A percentile compares a stretch with the other conserved stretches of the same genome.
Evolutionary conservation across 164 flowering plant genomes (phyloP).

Genomic region (Warburgia ugandensis): DNA sequence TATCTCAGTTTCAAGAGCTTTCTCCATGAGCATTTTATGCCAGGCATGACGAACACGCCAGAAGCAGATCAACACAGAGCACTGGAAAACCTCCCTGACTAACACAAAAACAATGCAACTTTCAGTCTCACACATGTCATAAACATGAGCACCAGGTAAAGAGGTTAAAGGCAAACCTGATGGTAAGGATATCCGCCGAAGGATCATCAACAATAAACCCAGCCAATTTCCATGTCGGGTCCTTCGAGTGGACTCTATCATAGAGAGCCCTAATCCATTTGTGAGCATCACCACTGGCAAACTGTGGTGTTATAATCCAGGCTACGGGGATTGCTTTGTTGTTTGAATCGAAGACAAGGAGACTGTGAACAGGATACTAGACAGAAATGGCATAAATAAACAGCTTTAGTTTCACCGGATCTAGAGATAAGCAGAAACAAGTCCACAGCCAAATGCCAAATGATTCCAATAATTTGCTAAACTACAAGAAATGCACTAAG

Average conservation of each 20-base stretch:
- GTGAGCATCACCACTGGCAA: constrained; percentile 42
- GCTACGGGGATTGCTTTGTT: constrained; percentile 95
- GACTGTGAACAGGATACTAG: constrained; percentile 79
- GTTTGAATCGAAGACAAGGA: constrained; percentile 84
- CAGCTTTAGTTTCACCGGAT: constrained; percentile 20
- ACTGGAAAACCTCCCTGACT: constrained; percentile 83
- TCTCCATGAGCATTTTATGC: constrained; percentile 76
- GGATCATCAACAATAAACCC: constrained; percentile 92
- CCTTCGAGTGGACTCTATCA: constrained; percentile 71
- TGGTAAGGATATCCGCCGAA: constrained; percentile 45
- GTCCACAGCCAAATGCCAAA: no score
- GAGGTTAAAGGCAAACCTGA: constrained; percentile 38
- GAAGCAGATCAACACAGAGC: constrained; percentile 64
- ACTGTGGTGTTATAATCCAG: constrained; percentile 77
- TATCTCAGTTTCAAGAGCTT: constrained; percentile 42
- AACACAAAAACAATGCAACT: constrained; percentile 3
- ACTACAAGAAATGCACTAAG: constrained; percentile 3
- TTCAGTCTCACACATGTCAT: neutral
- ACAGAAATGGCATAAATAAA: constrained; percentile 13
- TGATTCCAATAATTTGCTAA: no score
- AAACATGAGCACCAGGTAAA: neutral
- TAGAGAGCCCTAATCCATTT: constrained; percentile 93
- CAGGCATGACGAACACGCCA: constrained; percentile 95
- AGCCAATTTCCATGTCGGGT: constrained; percentile 84
- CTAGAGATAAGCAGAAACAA: no score